Conservation (phyloP, 306 rosid species). For the Malus sylvestris region DNA sequence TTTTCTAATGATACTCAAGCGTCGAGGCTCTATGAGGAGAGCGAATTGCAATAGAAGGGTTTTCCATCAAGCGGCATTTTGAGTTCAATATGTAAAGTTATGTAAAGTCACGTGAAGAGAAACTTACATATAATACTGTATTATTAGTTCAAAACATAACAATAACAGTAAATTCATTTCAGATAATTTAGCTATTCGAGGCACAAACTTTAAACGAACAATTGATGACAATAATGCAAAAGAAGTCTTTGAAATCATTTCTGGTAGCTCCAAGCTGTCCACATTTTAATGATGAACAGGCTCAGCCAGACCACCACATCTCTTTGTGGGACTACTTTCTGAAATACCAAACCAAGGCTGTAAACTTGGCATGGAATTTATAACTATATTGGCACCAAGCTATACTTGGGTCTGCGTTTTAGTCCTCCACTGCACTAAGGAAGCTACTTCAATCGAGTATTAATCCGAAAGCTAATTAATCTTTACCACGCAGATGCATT, state of each 20-base stretch:
- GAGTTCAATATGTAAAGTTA: no score
- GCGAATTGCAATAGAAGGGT: no score
- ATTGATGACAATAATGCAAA: not conserved
- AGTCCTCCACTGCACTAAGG: not conserved
- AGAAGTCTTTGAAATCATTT: not conserved
- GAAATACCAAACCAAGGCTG: constrained; percentile 4
- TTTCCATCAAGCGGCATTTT: not conserved
- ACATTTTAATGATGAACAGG: not conserved
- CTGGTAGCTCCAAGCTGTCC: not conserved
- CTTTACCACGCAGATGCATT: constrained; percentile 32
- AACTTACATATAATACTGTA: no score
- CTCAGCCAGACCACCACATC: constrained; percentile 3
- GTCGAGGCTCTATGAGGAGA: no score
- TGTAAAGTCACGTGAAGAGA: no score
- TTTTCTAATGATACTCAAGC: no score
- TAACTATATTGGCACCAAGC: not conserved
- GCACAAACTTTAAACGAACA: not conserved
- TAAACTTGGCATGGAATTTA: not conserved
- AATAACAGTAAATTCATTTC: not conserved
- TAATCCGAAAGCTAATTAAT: not conserved
- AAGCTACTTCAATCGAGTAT: not conserved
- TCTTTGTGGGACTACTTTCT: not conserved
- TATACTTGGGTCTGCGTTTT: not conserved
- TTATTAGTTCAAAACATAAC: no score
- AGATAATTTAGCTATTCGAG: not conserved